Base-by-base conservation (phyloP, 225 moss, liverwort and hornwort species). In the Antitrichia curtipendula region DNA sequence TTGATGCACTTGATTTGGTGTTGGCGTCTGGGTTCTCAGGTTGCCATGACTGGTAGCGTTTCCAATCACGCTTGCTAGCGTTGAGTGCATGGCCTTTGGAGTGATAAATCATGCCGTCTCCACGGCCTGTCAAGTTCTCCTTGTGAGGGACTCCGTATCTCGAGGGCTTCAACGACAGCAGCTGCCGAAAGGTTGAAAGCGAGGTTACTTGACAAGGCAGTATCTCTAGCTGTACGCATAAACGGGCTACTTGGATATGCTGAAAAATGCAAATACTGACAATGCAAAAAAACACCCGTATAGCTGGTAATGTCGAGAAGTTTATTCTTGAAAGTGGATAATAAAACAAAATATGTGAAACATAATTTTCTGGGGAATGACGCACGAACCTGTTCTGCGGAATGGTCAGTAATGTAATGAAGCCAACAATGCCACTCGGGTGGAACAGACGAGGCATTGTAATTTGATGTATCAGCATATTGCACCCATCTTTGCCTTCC, bases 401-500 rank as follows among this genome's bases (percentile, higher is more conserved):
- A 88, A 84, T 93, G 99, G 87, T 99, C 97, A 64, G 93, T 95
- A 80, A 97, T 86, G 86, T 94, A 89, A 88, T 99, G 99, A 81
- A 99, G 91, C 99, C 97, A 99, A 59, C 91, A 92, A 78, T 99
- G 99, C 97, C 99, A 99, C 90, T 97, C 96, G 38, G 99, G 82
- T 58, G 99, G 97, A 74, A 99, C 90, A 59, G 96, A 91, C 76
- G 99, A 99, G 41, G 99, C 97, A 86, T 99, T 97, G 85, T 99
- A 99, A 72, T 91, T 91, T 89, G 70, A 82, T 45, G 86, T 43
- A 84, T 95, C 96, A 56, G 95, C 97, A 88, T 96, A 96, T 25
- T 91, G 91, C 82, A 97, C 99, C 99, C 97, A 99, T 83, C 99
- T 96, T 81, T 99, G 95, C 90, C 99, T 94, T 87, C 99, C 97